phyloP scores from a whole-genome alignment of 305 asterid genomes.

The Lippia alba region DNA sequence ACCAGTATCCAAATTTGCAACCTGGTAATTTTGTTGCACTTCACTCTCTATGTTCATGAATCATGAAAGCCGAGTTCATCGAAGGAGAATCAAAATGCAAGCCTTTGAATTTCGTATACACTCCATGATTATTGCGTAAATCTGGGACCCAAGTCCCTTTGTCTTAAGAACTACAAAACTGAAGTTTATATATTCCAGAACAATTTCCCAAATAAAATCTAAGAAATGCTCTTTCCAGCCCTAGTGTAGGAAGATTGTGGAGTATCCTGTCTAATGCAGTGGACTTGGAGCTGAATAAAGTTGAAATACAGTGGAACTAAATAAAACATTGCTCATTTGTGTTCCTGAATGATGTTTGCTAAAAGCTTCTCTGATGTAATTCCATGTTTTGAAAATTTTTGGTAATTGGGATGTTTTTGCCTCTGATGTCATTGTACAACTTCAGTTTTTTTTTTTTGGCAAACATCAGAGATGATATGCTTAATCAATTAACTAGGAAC shows the following conservation, averaged over 20 bases:
- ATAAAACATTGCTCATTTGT: not conserved
- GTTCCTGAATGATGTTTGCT: not conserved
- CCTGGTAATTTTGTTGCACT: not conserved
- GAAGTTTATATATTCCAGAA: not conserved
- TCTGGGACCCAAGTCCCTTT: not conserved
- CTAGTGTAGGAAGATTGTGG: not conserved
- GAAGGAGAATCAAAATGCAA: not conserved
- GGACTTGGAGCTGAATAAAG: not conserved
- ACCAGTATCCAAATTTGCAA: constrained; percentile 6
- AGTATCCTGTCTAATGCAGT: not conserved
- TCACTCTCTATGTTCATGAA: not conserved
- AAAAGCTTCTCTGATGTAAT: constrained; percentile 11
- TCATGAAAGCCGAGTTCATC: not conserved
- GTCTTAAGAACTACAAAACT: not conserved
- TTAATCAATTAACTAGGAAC: constrained; percentile 2
- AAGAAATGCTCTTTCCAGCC: not conserved
- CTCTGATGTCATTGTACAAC: not conserved
- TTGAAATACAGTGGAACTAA: constrained; percentile 1
- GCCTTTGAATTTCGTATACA: not conserved
- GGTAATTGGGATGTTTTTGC: constrained; percentile 9
- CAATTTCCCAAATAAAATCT: not conserved
- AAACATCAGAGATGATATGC: constrained; percentile 5
- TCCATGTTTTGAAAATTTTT: not conserved
- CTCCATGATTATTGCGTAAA: not conserved
- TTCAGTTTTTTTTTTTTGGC: constrained; percentile 6